Evolutionary conservation across 768 basidiomycete species (phyloP).

Genomic region (Amanita jacksonii): DNA sequence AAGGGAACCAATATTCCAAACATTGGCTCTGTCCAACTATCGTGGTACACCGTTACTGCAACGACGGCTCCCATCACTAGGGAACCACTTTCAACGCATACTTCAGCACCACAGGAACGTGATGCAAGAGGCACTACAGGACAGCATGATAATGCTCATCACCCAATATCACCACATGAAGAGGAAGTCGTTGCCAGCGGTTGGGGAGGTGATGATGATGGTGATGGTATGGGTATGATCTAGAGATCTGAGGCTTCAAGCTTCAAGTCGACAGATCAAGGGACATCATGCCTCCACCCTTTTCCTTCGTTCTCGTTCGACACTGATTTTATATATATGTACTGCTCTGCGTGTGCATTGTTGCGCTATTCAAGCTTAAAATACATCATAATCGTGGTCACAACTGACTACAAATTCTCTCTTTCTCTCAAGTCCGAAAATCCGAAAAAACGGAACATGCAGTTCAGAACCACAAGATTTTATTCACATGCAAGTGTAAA

Average conservation of each 20-base stretch:
- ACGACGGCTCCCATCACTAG: conserved; percentile 14
- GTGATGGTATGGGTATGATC: conserved; percentile 69
- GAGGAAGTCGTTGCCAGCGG: conserved; percentile 59
- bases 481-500: neutral
- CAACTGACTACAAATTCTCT: too few species aligned
- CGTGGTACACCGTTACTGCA: conserved; percentile 46
- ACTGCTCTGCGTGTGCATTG: neutral
- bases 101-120: conserved; percentile 6
- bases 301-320: conserved; percentile 1
- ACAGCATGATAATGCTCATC: conserved; percentile 7
- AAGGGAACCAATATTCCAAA: conserved; percentile 62
- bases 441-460: neutral
- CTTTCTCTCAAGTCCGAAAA: too few species aligned
- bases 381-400: too few species aligned
- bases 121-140: conserved; percentile 12
- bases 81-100: conserved; percentile 11
- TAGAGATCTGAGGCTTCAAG: conserved; percentile 13
- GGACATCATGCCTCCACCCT: neutral
- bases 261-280: neutral
- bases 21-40: conserved; percentile 54
- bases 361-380: too few species aligned
- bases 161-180: conserved; percentile 29
- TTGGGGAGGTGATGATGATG: conserved; percentile 67
- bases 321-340: conserved; percentile 3
- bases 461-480: neutral